Evolutionary conservation across 2,329 filamentous ascomycete genomes (phyloP).

Genomic region (Fusarium pseudonygamai): DNA sequence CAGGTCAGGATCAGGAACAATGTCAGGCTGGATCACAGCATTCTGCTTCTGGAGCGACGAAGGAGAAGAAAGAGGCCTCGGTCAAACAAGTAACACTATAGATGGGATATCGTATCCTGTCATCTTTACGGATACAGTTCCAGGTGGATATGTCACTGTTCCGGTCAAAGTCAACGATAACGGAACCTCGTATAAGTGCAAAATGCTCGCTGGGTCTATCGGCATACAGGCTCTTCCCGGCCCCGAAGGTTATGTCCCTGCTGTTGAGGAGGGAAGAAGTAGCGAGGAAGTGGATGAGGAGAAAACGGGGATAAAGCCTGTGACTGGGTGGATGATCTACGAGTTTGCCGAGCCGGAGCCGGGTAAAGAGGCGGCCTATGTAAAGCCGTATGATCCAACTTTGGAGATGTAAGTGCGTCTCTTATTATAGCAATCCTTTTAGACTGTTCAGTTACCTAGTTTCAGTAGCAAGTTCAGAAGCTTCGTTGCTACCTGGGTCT

Average conservation of each 20-base stretch:
- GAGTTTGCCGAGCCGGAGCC: neutral
- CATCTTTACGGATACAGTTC: rapidly evolving
- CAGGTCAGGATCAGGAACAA: rapidly evolving
- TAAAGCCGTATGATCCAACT: neutral
- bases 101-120: rapidly evolving
- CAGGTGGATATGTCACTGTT: neutral
- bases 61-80: neutral
- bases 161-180: neutral
- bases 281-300: neutral
- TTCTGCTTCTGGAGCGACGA: neutral
- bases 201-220: neutral
- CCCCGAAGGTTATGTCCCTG: neutral
- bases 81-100: neutral
- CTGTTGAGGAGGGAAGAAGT: rapidly evolving
- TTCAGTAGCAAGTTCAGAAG: neutral
- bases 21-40: neutral
- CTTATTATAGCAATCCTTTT: neutral
- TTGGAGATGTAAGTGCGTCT: neutral
- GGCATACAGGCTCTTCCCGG: neutral
- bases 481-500: neutral
- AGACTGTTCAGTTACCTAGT: no score
- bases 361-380: neutral
- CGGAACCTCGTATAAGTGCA: rapidly evolving
- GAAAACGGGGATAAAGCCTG: neutral
- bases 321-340: neutral